Conservation (phyloP, 345 rosid species). For the Salix brachista region DNA sequence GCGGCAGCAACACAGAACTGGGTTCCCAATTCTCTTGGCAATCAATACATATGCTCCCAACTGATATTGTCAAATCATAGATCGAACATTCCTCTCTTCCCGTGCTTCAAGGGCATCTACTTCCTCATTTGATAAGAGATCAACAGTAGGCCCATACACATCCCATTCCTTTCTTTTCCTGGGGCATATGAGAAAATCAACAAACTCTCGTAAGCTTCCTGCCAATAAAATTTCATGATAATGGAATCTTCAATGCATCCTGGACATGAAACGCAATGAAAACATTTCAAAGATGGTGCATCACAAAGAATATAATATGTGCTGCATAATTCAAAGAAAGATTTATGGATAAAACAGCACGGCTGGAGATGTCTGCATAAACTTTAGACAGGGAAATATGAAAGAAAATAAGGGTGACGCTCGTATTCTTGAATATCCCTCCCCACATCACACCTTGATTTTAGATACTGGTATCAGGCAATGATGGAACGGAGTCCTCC, state of each 20-base stretch:
- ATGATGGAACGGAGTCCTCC: too few species aligned
- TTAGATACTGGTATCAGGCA: too few species aligned
- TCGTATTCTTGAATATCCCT: too few species aligned
- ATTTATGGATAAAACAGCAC: too few species aligned
- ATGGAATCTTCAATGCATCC: neutral
- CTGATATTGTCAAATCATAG: neutral
- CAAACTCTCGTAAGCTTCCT: neutral
- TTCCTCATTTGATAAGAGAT: constrained; percentile 75
- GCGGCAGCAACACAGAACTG: too few species aligned
- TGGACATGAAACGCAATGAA: neutral
- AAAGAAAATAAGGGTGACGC: too few species aligned
- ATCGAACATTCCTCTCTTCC: constrained; percentile 58
- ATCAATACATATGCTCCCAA: neutral
- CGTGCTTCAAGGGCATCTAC: constrained; percentile 81
- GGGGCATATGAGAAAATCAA: constrained; percentile 16
- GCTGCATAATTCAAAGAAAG: too few species aligned
- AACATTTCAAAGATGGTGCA: neutral
- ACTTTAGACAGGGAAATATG: too few species aligned
- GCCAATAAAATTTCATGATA: neutral
- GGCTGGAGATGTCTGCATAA: too few species aligned
- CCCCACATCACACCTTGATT: too few species aligned
- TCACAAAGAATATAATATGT: too few species aligned
- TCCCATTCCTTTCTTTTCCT: constrained; percentile 98
- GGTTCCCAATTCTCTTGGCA: neutral
- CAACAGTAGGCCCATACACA: constrained; percentile 67